phyloP scores from a whole-genome alignment of 352 stramenopile species.

The Pythium dissimile region DNA sequence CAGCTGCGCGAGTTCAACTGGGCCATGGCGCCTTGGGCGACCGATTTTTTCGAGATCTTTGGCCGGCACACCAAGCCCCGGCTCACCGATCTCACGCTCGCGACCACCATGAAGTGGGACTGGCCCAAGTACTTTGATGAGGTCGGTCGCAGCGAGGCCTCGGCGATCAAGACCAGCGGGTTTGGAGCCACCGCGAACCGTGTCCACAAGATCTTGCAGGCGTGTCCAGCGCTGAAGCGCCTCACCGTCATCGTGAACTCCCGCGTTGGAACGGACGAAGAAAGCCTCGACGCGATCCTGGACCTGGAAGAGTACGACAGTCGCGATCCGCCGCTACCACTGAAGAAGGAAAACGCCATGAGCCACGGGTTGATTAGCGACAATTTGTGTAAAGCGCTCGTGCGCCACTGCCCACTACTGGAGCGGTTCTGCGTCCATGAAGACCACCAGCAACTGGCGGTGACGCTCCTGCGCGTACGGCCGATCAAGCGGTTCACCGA shows the following conservation, averaged over 20 bases:
- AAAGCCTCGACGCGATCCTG: neutral
- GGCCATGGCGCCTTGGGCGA: neutral
- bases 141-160: neutral
- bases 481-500: slow-evolving; percentile 7
- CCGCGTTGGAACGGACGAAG: neutral
- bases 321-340: neutral
- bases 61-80: slow-evolving; percentile 2
- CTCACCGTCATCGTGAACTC: slow-evolving; percentile 2
- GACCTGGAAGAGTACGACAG: slow-evolving; percentile 2
- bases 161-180: neutral
- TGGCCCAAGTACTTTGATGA: slow-evolving; percentile 1
- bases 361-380: slow-evolving; percentile 5
- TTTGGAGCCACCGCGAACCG: neutral
- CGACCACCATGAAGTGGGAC: slow-evolving; percentile 8
- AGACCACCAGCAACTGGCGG: neutral
- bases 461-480: neutral
- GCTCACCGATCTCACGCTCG: neutral
- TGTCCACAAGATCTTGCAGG: neutral
- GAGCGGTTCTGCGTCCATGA: neutral
- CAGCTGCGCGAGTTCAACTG: slow-evolving; percentile 6
- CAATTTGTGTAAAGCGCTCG: slow-evolving; percentile 7
- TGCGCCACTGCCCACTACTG: slow-evolving; percentile 1
- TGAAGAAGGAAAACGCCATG: slow-evolving; percentile 1
- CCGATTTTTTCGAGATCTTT: slow-evolving; percentile 15
- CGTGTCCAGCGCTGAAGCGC: slow-evolving; percentile 4